Percentiles rank a stretch among this genome's conserved stretches.
These are phyloP conservation scores for Termitomyces bulborhizus DNA, from an alignment of 768 basidiomycete genomes.

Conservation along the genomic window DNA sequence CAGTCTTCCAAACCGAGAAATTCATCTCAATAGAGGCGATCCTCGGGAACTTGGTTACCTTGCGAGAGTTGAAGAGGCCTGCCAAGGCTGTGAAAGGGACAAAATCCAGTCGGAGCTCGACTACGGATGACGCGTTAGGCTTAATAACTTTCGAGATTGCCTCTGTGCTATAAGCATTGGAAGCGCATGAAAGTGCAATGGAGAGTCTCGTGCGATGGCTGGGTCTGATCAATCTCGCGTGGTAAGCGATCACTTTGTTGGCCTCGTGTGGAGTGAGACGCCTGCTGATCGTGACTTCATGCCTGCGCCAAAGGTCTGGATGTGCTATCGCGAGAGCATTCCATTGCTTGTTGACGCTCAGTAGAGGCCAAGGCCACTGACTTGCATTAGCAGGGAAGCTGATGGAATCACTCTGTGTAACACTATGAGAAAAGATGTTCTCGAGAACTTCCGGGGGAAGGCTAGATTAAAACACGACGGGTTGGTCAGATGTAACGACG, in stretches of 20 bases:
- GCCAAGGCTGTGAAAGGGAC: slow-evolving; percentile 1
- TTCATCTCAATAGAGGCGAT: slow-evolving; percentile 3
- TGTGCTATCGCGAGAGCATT: background rate
- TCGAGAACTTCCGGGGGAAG: slow-evolving; percentile 5
- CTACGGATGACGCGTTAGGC: background rate
- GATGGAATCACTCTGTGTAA: background rate
- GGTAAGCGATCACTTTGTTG: background rate
- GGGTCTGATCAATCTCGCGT: background rate
- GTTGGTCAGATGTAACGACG: background rate
- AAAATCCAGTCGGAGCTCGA: slow-evolving; percentile 1
- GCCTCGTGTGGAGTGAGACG: background rate
- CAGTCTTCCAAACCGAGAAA: background rate
- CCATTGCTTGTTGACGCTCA: slow-evolving; percentile 6
- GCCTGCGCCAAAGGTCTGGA: slow-evolving; percentile 5
- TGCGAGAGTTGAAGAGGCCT: background rate
- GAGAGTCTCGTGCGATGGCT: background rate
- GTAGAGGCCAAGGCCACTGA: slow-evolving; percentile 5
- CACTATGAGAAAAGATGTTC: slow-evolving; percentile 4
- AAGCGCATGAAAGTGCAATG: slow-evolving; percentile 3
- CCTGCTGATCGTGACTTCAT: slow-evolving; percentile 3
- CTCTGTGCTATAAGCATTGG: background rate
- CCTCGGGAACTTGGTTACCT: background rate
- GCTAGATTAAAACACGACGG: background rate
- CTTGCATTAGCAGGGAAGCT: background rate
- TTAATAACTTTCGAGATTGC: slow-evolving; percentile 1